These are phyloP conservation scores for Rutstroemia sydowiana DNA, from an alignment of 2,329 filamentous ascomycete species.

Conservation along the genomic window DNA sequence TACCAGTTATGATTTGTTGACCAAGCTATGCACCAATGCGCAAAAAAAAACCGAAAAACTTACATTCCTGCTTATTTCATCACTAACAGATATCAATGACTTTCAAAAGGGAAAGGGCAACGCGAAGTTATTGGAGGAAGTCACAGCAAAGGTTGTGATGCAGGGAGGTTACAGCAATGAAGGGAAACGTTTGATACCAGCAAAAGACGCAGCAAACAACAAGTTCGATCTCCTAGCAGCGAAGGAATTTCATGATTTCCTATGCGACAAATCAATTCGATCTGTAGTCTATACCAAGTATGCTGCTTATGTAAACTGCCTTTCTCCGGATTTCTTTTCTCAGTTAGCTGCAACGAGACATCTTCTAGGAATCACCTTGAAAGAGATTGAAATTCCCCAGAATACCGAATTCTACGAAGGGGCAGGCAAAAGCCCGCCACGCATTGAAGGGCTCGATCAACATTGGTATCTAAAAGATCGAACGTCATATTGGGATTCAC, in stretches of 20 bases:
- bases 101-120: conserved; percentile 11
- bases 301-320: conserved; percentile 18
- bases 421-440: too few species aligned
- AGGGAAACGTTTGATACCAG: background rate
- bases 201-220: conserved; percentile 20
- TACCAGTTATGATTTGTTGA: too few species aligned
- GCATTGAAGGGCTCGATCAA: too few species aligned
- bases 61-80: conserved; percentile 18
- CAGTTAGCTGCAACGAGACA: conserved; percentile 17
- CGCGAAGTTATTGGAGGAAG: conserved; percentile 11
- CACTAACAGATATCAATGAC: conserved; percentile 20
- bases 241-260: conserved; percentile 17
- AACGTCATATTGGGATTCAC: conserved; percentile 13
- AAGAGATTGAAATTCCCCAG: background rate
- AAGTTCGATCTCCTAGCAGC: conserved; percentile 20
- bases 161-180: conserved; percentile 21
- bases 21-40: too few species aligned
- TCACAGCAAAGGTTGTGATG: conserved; percentile 15
- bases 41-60: too few species aligned
- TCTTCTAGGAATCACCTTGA: conserved; percentile 19
- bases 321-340: conserved; percentile 17
- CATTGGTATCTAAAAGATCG: conserved; percentile 1
- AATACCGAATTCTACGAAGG: too few species aligned
- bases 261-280: conserved; percentile 13
- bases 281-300: conserved; percentile 23